A percentile compares a stretch with the other conserved stretches of the same genome.
These are phyloP conservation scores for Rhizophagus sp. DNA, from an alignment of 192 early-diverging fungal genomes.

Conservation along the genomic window DNA sequence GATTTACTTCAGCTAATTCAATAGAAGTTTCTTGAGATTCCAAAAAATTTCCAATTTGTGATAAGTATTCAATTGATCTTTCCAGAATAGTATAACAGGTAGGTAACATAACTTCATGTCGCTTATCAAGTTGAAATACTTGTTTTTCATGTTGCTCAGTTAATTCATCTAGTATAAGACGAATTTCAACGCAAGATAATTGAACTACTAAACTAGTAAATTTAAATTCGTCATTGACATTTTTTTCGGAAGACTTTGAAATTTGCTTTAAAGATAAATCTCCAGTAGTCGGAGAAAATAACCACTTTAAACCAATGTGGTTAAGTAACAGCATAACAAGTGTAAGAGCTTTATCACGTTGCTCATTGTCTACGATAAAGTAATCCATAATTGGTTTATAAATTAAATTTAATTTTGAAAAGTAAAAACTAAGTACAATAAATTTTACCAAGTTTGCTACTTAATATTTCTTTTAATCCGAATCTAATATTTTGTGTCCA, in stretches of 20 bases:
- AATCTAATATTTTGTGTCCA: slow-evolving; percentile 31
- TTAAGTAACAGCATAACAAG: slow-evolving; percentile 32
- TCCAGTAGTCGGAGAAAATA: slow-evolving; percentile 33
- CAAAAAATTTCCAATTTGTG: slow-evolving; percentile 9
- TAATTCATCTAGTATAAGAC: slow-evolving; percentile 43
- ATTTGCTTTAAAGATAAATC: slow-evolving; percentile 4
- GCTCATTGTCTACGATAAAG: slow-evolving; percentile 28
- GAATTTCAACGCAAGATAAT: slow-evolving; percentile 41
- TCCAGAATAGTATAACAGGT: slow-evolving; percentile 46
- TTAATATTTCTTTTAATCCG: slow-evolving; percentile 42
- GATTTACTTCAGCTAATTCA: background rate
- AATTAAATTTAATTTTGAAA: background rate
- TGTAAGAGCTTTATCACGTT: slow-evolving; percentile 37
- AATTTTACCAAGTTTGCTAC: slow-evolving; percentile 39
- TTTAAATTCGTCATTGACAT: slow-evolving; percentile 31
- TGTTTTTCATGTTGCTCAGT: slow-evolving; percentile 28
- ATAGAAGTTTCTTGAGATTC: slow-evolving; percentile 27
- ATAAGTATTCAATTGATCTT: slow-evolving; percentile 40
- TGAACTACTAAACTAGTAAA: slow-evolving; percentile 44
- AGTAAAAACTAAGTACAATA: background rate
- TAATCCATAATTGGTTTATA: background rate
- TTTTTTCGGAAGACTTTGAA: slow-evolving; percentile 8
- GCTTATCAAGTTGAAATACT: slow-evolving; percentile 17
- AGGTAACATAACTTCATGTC: slow-evolving; percentile 40
- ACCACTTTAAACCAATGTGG: slow-evolving; percentile 41